phyloP scores from a whole-genome alignment of 345 rosid species.

The Salix suchowensis region DNA sequence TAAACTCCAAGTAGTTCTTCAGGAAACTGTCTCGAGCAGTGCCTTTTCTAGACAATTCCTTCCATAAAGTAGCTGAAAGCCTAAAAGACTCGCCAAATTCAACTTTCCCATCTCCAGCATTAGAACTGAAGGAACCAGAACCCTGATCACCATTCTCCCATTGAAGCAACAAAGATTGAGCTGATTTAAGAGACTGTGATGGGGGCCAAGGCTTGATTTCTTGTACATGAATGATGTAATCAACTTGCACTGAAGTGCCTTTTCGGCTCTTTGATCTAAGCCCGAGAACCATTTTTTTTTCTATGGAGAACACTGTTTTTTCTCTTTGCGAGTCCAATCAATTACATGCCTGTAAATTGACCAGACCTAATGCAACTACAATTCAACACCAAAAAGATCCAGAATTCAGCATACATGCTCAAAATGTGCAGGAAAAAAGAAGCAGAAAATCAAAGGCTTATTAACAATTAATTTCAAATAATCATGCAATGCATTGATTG shows the following conservation, averaged over 20 bases:
- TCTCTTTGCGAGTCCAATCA: constrained; percentile 2
- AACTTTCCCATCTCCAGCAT: constrained; percentile 52
- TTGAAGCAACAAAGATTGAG: constrained; percentile 57
- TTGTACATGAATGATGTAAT: constrained; percentile 43
- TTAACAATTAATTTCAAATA: neutral
- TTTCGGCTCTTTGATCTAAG: constrained; percentile 53
- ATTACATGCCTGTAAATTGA: neutral
- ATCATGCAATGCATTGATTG: neutral
- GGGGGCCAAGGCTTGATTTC: constrained; percentile 88
- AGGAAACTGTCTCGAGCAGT: constrained; percentile 41
- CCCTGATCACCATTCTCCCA: constrained; percentile 70
- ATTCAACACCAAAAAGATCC: neutral
- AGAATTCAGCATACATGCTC: neutral
- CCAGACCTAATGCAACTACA: neutral
- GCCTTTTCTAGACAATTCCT: constrained; percentile 46
- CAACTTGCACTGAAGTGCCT: constrained; percentile 30
- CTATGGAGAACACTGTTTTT: constrained; percentile 11
- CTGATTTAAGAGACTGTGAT: constrained; percentile 40
- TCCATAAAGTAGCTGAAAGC: constrained; percentile 46
- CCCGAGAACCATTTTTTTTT: constrained; percentile 60
- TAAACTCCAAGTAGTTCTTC: constrained; percentile 64
- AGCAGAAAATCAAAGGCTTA: constrained; percentile 1
- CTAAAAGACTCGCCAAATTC: constrained; percentile 59
- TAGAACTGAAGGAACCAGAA: constrained; percentile 57
- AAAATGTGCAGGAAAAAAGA: neutral